Evolutionary conservation across 2,329 filamentous ascomycete genomes (phyloP), one percentile per base, ranked within the genome.

Genomic region (Canariomyces notabilis): DNA sequence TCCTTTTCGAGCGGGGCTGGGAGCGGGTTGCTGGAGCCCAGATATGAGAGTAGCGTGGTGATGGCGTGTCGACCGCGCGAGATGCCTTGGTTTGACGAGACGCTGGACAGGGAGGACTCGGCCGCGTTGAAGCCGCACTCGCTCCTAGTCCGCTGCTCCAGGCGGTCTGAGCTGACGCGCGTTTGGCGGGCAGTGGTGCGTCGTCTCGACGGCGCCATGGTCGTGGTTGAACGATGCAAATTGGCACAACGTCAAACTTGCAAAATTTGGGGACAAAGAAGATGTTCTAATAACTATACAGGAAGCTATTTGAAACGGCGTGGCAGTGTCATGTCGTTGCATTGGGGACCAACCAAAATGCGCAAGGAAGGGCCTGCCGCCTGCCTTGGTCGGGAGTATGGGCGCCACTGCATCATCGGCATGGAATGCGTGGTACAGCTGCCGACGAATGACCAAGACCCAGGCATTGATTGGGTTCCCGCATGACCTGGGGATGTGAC

Each of bases 1-100:
- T 78, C 68, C 14, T 74, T 71, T 44, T 80, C 76, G 37, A 88
- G 77, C 26, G 73, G 69, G 37, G 75, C 75, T 1, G 77, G 73
- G 11, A 83, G 68, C 1, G 83, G 82, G 58, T 82, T 84, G 46
- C 62, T 62, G 39, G 64, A 62, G 18, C 74, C 73, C 1, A 82
- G 64, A 44, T 74, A 72, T 2, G 74, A 75, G 20, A 82, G 61
- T 37, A 77, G 44, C 26, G 69, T 61, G 26, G 64, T 54, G n/a
- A 66, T 21, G 23, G 57, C 63, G 42, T 42, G 66, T 22, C 54
- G 42, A 51, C 49, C 51, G 39, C 58, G 41, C 56, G 43, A 43
- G 8, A 23, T 23, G 6, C 18, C n/a, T 15, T 39, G 48, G 35
- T 20, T 37, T 22, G 48, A 39, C n/a, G 48, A 57, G 33, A 60